Percentiles rank a stretch among this genome's conserved stretches.
Evolutionary conservation across 495 filamentous ascomycete genomes (phyloP).

Genomic region (Trichocladium antarcticum): DNA sequence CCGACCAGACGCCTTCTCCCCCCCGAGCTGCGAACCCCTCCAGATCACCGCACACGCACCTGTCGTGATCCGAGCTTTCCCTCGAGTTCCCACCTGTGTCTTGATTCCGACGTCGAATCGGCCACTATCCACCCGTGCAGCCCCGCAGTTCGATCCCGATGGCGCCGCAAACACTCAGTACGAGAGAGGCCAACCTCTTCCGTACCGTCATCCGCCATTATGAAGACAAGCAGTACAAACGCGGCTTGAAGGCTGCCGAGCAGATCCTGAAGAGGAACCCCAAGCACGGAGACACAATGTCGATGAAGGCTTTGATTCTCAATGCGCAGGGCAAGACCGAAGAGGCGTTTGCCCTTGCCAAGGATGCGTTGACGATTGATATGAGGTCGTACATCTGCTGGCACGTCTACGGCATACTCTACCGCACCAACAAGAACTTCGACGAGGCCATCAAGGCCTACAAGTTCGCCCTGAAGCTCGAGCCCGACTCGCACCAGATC

Average conservation of each 20-base stretch:
- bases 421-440: slow-evolving; percentile 87
- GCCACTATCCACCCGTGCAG: not conserved
- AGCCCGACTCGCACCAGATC: slow-evolving; percentile 88
- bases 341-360: slow-evolving; percentile 87
- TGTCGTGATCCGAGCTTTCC: no score
- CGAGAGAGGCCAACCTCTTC: slow-evolving; percentile 90
- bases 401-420: slow-evolving; percentile 97
- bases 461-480: slow-evolving; percentile 81
- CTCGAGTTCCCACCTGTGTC: no score
- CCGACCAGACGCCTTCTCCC: no score
- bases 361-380: slow-evolving; percentile 79
- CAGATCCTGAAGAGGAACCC: slow-evolving; percentile 89
- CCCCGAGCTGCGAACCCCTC: no score
- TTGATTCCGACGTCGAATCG: no score
- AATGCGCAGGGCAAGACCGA: slow-evolving; percentile 81
- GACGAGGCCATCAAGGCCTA: slow-evolving; percentile 99
- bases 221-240: slow-evolving; percentile 98
- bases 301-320: slow-evolving; percentile 97
- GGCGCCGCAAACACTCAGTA: slow-evolving; percentile 72
- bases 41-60: no score
- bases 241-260: slow-evolving; percentile 84
- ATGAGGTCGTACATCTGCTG: slow-evolving; percentile 99
- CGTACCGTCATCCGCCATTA: slow-evolving; percentile 87
- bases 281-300: slow-evolving; percentile 94
- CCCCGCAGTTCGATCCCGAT: slow-evolving; percentile 33